Percentiles rank a stretch among this genome's conserved stretches.
phyloP scores from a whole-genome alignment of 345 rosid genomes.

The Physaria fendleri region DNA sequence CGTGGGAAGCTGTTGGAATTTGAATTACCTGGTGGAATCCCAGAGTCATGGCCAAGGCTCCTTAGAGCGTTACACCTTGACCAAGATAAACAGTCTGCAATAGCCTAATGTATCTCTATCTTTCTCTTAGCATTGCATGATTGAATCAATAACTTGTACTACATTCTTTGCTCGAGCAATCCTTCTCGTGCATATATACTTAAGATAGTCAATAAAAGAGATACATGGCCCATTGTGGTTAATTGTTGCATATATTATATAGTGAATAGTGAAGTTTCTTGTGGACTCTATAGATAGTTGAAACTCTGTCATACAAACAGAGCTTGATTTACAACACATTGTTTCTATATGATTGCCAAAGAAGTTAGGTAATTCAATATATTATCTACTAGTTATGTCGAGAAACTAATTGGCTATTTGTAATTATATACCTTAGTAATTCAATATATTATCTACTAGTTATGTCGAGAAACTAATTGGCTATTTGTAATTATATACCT shows the following conservation, averaged over 20 bases:
- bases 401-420: neutral
- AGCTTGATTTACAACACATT: neutral
- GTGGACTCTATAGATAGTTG: neutral
- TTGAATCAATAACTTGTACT: slow-evolving; percentile 9
- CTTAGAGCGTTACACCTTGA: slow-evolving; percentile 82
- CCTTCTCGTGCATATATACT: slow-evolving; percentile 8
- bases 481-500: slow-evolving; percentile 6
- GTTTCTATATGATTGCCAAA: neutral
- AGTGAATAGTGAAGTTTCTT: neutral
- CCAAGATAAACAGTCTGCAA: slow-evolving; percentile 54
- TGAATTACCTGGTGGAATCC: slow-evolving; percentile 95
- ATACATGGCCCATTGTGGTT: slow-evolving; percentile 6
- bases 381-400: slow-evolving; percentile 3
- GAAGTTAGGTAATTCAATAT: neutral
- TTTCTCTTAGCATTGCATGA: neutral
- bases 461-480: neutral
- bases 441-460: slow-evolving; percentile 3
- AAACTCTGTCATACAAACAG: neutral
- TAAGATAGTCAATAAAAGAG: slow-evolving; percentile 22
- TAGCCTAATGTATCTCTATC: slow-evolving; percentile 36
- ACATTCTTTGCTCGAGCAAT: slow-evolving; percentile 29
- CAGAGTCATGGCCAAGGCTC: slow-evolving; percentile 92
- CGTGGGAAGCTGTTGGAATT: slow-evolving; percentile 82
- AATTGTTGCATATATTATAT: neutral
- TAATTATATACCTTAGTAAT: neutral